Evolutionary conservation across 2,329 filamentous ascomycete species (phyloP), one percentile per base, ranked within the genome.

Genomic region (Sarocladiaceae sp.): DNA sequence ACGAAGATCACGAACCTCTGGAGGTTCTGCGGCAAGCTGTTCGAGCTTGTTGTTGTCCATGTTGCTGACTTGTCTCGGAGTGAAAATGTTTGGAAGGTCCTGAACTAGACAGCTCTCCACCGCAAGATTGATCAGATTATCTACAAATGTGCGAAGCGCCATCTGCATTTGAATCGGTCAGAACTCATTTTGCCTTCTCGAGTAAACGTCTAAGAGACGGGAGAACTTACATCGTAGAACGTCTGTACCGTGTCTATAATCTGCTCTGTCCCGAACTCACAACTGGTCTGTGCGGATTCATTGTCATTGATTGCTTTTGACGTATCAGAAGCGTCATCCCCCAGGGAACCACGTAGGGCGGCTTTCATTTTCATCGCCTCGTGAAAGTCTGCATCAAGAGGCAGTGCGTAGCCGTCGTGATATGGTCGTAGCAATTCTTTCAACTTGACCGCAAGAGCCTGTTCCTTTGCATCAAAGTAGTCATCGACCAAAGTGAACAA

Each of bases 71-170:
- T 51, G 53, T 1, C 55, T 56, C 1, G 66, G 58, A 0, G 63
- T 69, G 24, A 76, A 57, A 3, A 76, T 68, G 0, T 48, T 44
- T 1, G 64, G 60, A 0, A 76, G 46, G 2, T 67, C 60, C 1
- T 46, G 53, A 0, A 76, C 53, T 1, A 77, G 63, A 34, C 69
- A 73, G 24, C 67, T 68, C 50, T 76, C 73, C 1, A 73, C 58
- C 0, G 64, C 72, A 1, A 74, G 57, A n/a, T 64, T 71, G 15
- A 67, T 60, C 9, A 76, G 57, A 16, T 73, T 73, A 3, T 76
- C 67, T 3, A 68, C 59, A 39, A 76, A 73, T 0, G 64, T 68
- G 11, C 65, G 51, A 3, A 67, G 57, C 2, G 67, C 64, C 53
- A 68, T 64, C 66, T 70, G 6, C 21, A 15, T 3, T n/a, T n/a